phyloP scores from a whole-genome alignment of 495 filamentous ascomycete species.

The Daldinia grandis region DNA sequence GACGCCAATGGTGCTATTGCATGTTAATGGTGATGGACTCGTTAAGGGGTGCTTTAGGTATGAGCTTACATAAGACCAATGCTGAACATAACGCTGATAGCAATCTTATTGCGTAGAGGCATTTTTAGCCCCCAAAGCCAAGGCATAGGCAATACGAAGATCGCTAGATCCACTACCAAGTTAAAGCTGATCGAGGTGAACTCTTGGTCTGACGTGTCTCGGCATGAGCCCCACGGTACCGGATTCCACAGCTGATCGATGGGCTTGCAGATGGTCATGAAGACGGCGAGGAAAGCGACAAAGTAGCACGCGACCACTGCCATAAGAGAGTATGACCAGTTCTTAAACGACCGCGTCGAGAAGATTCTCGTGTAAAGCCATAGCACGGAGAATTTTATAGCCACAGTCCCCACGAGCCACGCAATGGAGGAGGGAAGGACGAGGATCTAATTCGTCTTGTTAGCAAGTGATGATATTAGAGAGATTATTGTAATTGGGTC shows the following conservation, averaged over 20 bases:
- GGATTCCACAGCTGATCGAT: constrained; percentile 7
- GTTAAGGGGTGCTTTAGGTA: background rate
- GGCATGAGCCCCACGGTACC: background rate
- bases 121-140: background rate
- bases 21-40: too few species aligned
- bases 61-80: constrained; percentile 1
- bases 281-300: too few species aligned
- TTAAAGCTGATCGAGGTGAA: constrained; percentile 1
- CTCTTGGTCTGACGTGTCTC: background rate
- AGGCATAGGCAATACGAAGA: background rate
- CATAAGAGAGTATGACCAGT: background rate
- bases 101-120: constrained; percentile 4
- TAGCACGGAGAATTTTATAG: background rate
- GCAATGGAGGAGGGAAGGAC: background rate
- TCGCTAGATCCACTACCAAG: background rate
- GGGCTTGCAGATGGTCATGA: background rate
- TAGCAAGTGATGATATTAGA: background rate
- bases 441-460: background rate
- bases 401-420: background rate
- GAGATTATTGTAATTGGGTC: background rate
- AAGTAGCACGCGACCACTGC: background rate
- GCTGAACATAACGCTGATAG: constrained; percentile 9
- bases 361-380: background rate
- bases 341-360: background rate
- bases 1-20: background rate